Base-by-base conservation (phyloP, 345 rosid species). In the Acer saccharum region DNA sequence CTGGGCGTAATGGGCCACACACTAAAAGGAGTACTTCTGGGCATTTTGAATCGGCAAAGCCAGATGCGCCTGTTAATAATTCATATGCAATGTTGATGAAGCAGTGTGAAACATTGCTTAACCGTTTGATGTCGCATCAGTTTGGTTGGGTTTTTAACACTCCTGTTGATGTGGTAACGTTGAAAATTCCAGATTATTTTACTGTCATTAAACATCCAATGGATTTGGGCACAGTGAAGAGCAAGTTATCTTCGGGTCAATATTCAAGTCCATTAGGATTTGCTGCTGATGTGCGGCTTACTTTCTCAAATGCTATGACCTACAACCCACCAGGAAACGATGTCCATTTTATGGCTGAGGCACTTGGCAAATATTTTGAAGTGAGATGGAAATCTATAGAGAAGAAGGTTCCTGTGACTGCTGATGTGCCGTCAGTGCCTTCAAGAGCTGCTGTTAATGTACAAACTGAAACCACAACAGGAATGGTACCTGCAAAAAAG, bases 151-250 rank as follows among this genome's bases (percentile, higher is more conserved):
- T 86, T 65, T 93, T 93, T 78, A 92, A 87, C 43, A 71, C 62
- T 60, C 96, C 97, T 25, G 99, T 93, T 79, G 97, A 95, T 84
- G 91, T 84, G 71, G 94, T 86, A 55, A 73, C 81, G 86, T 78
- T 93, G 85, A 93, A 95, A 68, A 91, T 93, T 76, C 98, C 98
- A 4, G 99, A 95, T 81, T 95, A 95, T 78, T 89, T 89, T 65
- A 86, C 83, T 43, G 86, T 95, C 84, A 85, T 95, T 72, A 93
- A 91, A 83, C 88, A 88, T 48, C 99, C 98, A n/a, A 93, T 95
- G 99, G 96, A 93, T 87, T 87, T 95, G 81, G 94, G 94, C 50
- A 93, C 98, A 4, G 89, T 95, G 76, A 88, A 90, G 79, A 80
- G 76, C 73, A 95, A 84, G 76, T 57, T 93, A 41, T 57, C 77